phyloP scores from a whole-genome alignment of 176 grass and related monocot species.

The Leersia perrieri region DNA sequence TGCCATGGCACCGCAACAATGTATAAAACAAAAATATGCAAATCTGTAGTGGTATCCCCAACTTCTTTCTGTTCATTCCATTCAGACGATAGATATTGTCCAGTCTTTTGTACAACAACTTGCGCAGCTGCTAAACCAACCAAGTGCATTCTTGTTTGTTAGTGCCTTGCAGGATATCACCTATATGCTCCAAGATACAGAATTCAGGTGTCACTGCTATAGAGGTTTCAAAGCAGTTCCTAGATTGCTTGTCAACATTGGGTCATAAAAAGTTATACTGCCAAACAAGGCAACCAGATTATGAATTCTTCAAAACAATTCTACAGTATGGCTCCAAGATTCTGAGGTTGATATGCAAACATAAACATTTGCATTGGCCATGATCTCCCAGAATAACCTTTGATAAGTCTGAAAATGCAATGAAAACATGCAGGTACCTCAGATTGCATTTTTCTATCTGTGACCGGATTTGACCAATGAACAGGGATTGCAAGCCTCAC shows the following conservation, averaged over 20 bases:
- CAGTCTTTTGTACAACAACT: constrained; percentile 8
- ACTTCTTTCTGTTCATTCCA: constrained; percentile 5
- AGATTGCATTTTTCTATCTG: not conserved
- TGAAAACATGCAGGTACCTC: constrained; percentile 1
- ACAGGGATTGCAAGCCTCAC: constrained; percentile 24
- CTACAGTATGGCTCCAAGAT: not conserved
- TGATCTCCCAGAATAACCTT: constrained; percentile 6
- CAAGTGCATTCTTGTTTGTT: constrained; percentile 26
- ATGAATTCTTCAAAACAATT: not conserved
- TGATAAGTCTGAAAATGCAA: constrained; percentile 5
- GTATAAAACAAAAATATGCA: constrained; percentile 9
- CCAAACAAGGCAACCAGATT: not conserved
- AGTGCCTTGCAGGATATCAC: not conserved
- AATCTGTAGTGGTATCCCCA: constrained; percentile 1
- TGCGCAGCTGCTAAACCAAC: constrained; percentile 15
- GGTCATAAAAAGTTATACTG: not conserved
- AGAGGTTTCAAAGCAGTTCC: not conserved
- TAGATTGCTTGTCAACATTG: constrained; percentile 11
- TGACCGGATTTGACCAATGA: not conserved
- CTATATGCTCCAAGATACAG: not conserved
- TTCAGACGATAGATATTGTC: not conserved
- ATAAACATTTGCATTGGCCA: not conserved
- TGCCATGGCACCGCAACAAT: constrained; percentile 18
- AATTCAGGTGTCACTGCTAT: not conserved
- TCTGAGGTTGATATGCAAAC: not conserved